Base-by-base conservation (phyloP, 2,329 filamentous ascomycete species). In the Pseudophaeomoniella oleicola region DNA sequence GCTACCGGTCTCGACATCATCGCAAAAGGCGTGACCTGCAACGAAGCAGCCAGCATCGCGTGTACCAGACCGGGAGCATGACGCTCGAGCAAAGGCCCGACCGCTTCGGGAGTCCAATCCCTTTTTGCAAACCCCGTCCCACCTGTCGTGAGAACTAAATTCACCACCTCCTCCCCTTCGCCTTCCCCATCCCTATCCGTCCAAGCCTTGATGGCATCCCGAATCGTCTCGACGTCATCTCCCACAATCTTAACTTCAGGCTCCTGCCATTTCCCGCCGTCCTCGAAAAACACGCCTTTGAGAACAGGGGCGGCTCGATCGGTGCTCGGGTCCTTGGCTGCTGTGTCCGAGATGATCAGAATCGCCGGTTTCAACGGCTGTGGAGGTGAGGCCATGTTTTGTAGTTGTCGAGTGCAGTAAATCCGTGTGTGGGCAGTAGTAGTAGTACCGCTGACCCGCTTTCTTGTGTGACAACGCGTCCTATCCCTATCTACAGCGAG, bases 1-100 rank as follows among this genome's bases (percentile, higher is more conserved):
- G 90, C 90, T 10, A 92, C 82, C 3, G 90, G 90, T 32, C 90
- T 75, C 36, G 90, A 83, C 90, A 98, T 98, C 64, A 94, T 79
- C 32, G 90, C 90, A 93, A 86, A 98, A 33, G 88, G 87, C 2
- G 90, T 98, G 19, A 96, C 76, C 31, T 74, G 66, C 12, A 94
- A 63, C 1, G 88, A 96, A 14, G 83, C 69, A 4, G 86, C 69
- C 30, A 98, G 67, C 88, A 98, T 98, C 45, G 78, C 86, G 59
- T 98, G 87, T n/a, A 94, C 81, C 35, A 98, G 66, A 1, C 90
- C 90, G 0, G 86, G 77, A 0, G 90, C 90, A 56, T 88, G 75
- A 53, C 81, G 86, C 50, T 94, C 78, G 31, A 96, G 67, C 30
- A 96, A 59, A 4, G 78, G 73, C 11, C 69, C 62, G n/a, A 94